Conservation (phyloP, 768 basidiomycete species). For the Phanerodontia chrysosporium region DNA sequence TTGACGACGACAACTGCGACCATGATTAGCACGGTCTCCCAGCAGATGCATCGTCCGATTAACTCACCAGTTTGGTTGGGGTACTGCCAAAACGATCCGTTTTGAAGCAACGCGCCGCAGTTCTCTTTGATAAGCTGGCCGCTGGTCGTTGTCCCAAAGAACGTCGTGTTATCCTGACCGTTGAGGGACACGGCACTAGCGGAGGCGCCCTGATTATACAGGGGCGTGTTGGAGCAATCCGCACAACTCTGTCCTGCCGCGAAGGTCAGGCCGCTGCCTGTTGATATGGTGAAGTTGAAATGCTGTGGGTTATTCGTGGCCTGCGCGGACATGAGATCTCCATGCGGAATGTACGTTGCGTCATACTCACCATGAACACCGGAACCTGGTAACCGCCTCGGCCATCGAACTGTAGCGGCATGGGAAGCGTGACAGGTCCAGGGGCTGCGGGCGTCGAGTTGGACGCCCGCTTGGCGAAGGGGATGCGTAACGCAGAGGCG, state of each 20-base stretch:
- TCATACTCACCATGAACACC: neutral
- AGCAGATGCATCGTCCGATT: too few species aligned
- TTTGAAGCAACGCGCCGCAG: conserved; percentile 27
- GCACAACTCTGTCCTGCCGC: conserved; percentile 3
- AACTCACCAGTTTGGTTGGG: conserved; percentile 35
- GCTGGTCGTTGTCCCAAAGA: neutral
- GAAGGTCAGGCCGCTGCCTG: conserved; percentile 8
- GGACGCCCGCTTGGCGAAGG: neutral
- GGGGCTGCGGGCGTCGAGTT: neutral
- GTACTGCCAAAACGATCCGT: conserved; percentile 33
- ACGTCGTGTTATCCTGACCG: neutral
- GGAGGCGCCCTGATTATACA: conserved; percentile 5
- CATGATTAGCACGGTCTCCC: neutral
- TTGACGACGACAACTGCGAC: neutral
- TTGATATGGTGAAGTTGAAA: conserved; percentile 13
- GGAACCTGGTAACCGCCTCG: neutral
- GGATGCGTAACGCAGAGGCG: neutral
- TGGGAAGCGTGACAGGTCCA: neutral
- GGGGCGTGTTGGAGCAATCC: conserved; percentile 4
- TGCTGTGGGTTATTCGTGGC: neutral
- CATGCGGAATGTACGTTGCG: neutral
- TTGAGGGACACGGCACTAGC: conserved; percentile 4
- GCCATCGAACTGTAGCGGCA: neutral
- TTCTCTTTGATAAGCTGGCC: conserved; percentile 28
- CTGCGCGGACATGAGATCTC: neutral